phyloP scores from a whole-genome alignment of 768 basidiomycete genomes.

The Dentipellis fragilis region DNA sequence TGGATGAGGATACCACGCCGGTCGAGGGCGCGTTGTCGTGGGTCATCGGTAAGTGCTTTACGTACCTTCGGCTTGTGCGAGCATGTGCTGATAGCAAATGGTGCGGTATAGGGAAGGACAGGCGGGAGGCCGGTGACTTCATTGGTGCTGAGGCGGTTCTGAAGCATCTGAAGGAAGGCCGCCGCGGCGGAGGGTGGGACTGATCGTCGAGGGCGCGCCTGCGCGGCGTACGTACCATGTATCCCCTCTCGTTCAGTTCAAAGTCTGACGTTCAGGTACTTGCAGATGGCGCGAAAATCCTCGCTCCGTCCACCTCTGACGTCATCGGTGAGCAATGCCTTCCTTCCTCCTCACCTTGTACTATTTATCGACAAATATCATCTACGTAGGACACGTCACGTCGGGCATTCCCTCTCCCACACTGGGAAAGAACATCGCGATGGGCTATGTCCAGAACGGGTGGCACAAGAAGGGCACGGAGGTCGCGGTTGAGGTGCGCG shows the following conservation, averaged over 20 bases:
- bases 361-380: too few species aligned
- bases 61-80: not conserved
- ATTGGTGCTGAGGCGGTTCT: slow-evolving; percentile 70
- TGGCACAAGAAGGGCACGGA: slow-evolving; percentile 88
- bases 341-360: not conserved
- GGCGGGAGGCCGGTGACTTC: slow-evolving; percentile 60
- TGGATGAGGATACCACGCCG: slow-evolving; percentile 79
- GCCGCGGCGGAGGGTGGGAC: slow-evolving; percentile 65
- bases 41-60: slow-evolving; percentile 66
- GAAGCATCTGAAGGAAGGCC: slow-evolving; percentile 72
- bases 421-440: slow-evolving; percentile 84
- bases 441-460: slow-evolving; percentile 81
- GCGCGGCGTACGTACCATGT: slow-evolving; percentile 55
- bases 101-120: slow-evolving; percentile 58
- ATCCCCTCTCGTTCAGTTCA: slow-evolving; percentile 1
- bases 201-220: slow-evolving; percentile 76
- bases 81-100: not conserved
- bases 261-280: not conserved
- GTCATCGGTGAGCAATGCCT: slow-evolving; percentile 42
- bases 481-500: slow-evolving; percentile 77
- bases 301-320: slow-evolving; percentile 42
- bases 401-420: slow-evolving; percentile 93
- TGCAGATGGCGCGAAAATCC: slow-evolving; percentile 72
- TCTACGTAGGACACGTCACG: slow-evolving; percentile 52
- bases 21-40: slow-evolving; percentile 88